Base-by-base conservation (phyloP, 2,329 filamentous ascomycete species). In the Botrytis porri region DNA sequence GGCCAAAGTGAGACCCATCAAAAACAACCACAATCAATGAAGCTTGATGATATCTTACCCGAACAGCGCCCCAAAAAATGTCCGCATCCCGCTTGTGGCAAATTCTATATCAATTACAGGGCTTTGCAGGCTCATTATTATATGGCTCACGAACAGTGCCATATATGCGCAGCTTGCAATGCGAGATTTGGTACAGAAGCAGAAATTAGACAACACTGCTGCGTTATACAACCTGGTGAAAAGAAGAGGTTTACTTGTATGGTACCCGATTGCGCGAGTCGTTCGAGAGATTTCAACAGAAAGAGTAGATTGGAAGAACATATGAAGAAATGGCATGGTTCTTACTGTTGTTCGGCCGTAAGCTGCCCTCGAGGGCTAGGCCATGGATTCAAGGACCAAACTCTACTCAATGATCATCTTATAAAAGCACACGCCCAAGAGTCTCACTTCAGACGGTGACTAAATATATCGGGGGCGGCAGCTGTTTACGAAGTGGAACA, bases 131-230 rank as follows among this genome's bases (percentile, higher is more conserved):
- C 1, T 20, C 45, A 51, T 14, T 51, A 14, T 5, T 14, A 51
- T 14, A 51, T 1, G 12, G 1, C 0, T n/a, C 25, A 51, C 10
- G 4, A n/a, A n/a, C 14, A n/a, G 25, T 4, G 22, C 10, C 0
- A 14, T 14, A 3, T 0, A 25, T 54, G 48, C 25, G 5, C 0
- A 54, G 16, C 1, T 16, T 54, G 48, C 10, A 0, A n/a, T 16
- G 25, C 2, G 48, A n/a, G 0, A 14, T 54, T 16, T 54, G 12
- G 25, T 7, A 54, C 25, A n/a, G 0, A 2, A 51, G 5, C 10
- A 51, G 10, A 51, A 12, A 0, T n/a, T 4, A n/a, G 4, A 51
- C 10, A 3, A 25, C 22, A 51, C 48, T 4, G 3, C 9, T 0
- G 2, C 22, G 22, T 20, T 4, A 51, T 12, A 12, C 48, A 51